phyloP scores from a whole-genome alignment of 1,284 basidiomycete genomes.

The Cutaneotrichosporon arboriforme region DNA sequence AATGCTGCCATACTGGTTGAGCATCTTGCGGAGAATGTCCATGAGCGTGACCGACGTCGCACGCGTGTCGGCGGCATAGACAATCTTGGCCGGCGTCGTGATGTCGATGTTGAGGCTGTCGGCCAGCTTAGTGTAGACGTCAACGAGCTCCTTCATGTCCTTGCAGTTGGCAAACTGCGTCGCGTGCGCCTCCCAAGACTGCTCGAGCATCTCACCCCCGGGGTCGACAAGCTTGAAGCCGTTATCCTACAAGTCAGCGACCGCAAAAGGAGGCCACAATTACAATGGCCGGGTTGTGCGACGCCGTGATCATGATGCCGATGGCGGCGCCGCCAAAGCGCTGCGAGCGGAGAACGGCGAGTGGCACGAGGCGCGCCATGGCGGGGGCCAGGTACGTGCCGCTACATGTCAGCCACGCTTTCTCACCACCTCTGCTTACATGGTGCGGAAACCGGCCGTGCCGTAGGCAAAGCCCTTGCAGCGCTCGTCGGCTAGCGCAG shows the following conservation, averaged over 20 bases:
- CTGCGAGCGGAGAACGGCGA: constrained; percentile 87
- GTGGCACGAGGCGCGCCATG: constrained; percentile 83
- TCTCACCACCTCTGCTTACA: constrained; percentile 54
- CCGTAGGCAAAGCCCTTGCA: constrained; percentile 73
- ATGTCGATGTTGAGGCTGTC: constrained; percentile 69
- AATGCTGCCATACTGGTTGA: constrained; percentile 57
- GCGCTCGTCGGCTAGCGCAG: constrained; percentile 39
- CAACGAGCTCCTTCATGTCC: constrained; percentile 66
- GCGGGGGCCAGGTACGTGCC: constrained; percentile 81
- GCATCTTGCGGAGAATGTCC: constrained; percentile 73
- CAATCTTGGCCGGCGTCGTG: constrained; percentile 68
- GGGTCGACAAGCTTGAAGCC: constrained; percentile 98
- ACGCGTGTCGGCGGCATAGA: constrained; percentile 90
- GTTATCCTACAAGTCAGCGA: constrained; percentile 66
- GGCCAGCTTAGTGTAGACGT: constrained; percentile 62
- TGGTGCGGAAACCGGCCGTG: constrained; percentile 88
- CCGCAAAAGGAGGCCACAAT: neutral
- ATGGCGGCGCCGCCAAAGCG: constrained; percentile 82
- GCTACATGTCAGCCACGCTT: constrained; percentile 34
- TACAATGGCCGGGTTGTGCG: constrained; percentile 93
- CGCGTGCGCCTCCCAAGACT: constrained; percentile 86
- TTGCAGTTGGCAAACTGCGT: constrained; percentile 83
- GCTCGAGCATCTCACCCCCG: constrained; percentile 97
- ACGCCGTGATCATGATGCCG: constrained; percentile 98
- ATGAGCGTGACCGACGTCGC: constrained; percentile 82